Base-by-base conservation (phyloP, 345 rosid species). In the Lepidium sativum region DNA sequence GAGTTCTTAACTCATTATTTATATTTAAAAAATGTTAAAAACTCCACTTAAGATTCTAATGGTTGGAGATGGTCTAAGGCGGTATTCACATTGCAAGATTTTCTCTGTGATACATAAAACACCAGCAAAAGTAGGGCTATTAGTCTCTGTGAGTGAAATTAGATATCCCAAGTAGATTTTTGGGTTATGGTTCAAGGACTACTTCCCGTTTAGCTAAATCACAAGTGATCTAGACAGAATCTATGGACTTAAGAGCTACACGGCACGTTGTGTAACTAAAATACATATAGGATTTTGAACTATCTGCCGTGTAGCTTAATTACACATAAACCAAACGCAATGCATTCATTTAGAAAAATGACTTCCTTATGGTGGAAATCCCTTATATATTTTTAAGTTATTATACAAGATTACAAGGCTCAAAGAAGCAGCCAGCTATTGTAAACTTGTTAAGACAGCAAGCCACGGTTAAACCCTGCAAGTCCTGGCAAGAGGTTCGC, bases 61-160 rank as follows among this genome's bases (percentile, higher is more conserved):
- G n/a, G n/a, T n/a, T n/a, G n/a, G n/a, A n/a, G n/a, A n/a, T n/a
- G n/a, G n/a, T n/a, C 96, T 91, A 32, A 25, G 29, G 29, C 5
- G 29, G 29, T 5, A 25, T 23, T 23, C 29, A 5, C 29, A 25
- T 25, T 48, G 74, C 65, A 52, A 90, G 83, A 79, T 90, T 87
- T 49, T 78, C 97, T 78, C 86, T 95, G 78, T 84, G 88, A 92
- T 87, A 84, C 81, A 75, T 23, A 66, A 23, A 71, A 32, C 58
- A 77, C 15, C 52, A 37, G 42, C 25, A 27, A 47, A 51, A 18
- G 38, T 68, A 32, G 81, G 31, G 54, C 27, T 41, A 21, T 67
- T 71, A 58, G 34, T 29, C 5, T n/a, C 43, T 16, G 5, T 11
- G 7, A 29, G n/a, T 35, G 16, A 11, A 25, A 39, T 32, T 4